Evolutionary conservation across 148 eudicot species (phyloP), one percentile per base, ranked within the genome.

Genomic region (Fagopyrum tataricum): DNA sequence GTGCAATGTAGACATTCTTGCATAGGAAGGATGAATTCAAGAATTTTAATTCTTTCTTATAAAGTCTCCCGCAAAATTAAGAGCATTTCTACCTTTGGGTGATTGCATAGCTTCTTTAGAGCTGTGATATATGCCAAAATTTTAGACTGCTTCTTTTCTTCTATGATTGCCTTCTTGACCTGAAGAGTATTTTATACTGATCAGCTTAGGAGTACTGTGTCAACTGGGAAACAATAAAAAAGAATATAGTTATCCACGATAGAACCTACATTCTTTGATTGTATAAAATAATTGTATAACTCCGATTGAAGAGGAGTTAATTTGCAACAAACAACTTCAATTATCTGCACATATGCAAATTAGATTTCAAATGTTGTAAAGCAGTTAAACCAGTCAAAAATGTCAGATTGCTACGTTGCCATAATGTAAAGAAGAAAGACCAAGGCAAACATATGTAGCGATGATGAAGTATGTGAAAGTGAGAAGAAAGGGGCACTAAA

Each of bases 321-420:
- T 83, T 86, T 96, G 94, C 99, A 96, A 72, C 99, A 96, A 77
- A 92, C 97, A 74, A 96, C 99, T 89, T 96, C 91, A 76, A 96
- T 81, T 46, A 96, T 90, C 99, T 96, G 91, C 82, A 81, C 74
- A 73, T 64, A 78, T n/a, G 21, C 75, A 37, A 73, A 7, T 44
- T 4, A 70, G 24, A n/a, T 43, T 41, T 18, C 51, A 49, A 70
- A 18, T 43, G 39, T n/a, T 70, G 24, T 42, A 46, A 31, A 43
- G 5, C 40, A 44, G 15, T 18, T 44, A 42, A 18, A 70, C 13
- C 51, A 20, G 48, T 70, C 37, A 21, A 70, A 14, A 42, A 18
- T 70, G 31, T 70, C 72, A 70, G 72, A 70, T 24, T 11, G 13
- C 66, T 23, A 59, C 23, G 17, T 20, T 59, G 5, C 15, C 26